Percentiles rank a stretch among this genome's conserved stretches.
Conservation (phyloP, 2,329 filamentous ascomycete genomes). For the Emydomyces testavorans region DNA sequence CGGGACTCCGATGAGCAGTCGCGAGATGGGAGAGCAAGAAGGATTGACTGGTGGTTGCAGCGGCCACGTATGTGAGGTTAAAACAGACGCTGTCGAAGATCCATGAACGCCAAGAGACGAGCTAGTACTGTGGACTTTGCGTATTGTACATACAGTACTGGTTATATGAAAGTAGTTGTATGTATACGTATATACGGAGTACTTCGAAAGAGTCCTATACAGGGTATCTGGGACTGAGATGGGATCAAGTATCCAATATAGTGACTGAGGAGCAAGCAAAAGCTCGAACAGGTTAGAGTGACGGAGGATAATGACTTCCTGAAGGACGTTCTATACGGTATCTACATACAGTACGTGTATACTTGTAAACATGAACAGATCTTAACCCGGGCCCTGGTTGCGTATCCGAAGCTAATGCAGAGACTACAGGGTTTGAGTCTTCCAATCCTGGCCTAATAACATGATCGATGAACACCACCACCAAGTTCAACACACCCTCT, state of each 20-base stretch:
- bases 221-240: too few relatives aligned
- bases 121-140: too few relatives aligned
- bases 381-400: not conserved
- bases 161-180: too few relatives aligned
- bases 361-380: slow-evolving; percentile 7
- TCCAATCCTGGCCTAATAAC: not conserved
- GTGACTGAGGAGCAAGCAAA: too few relatives aligned
- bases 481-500: not conserved
- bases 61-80: slow-evolving; percentile 19
- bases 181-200: too few relatives aligned
- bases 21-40: slow-evolving; percentile 4
- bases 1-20: slow-evolving; percentile 9
- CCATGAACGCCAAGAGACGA: slow-evolving; percentile 10
- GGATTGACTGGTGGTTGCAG: slow-evolving; percentile 17
- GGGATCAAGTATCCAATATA: too few relatives aligned
- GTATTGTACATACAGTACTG: not conserved
- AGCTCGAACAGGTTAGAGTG: too few relatives aligned
- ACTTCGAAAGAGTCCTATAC: too few relatives aligned
- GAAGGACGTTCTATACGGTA: too few relatives aligned
- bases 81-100: slow-evolving; percentile 14
- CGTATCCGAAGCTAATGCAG: slow-evolving; percentile 12
- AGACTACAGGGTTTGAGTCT: slow-evolving; percentile 2
- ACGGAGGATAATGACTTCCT: too few relatives aligned
- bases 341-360: too few relatives aligned
- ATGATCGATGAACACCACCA: slow-evolving; percentile 8